These are phyloP conservation scores for Radiomyces spectabilis DNA, from an alignment of 192 early-diverging fungal species.

Conservation along the genomic window DNA sequence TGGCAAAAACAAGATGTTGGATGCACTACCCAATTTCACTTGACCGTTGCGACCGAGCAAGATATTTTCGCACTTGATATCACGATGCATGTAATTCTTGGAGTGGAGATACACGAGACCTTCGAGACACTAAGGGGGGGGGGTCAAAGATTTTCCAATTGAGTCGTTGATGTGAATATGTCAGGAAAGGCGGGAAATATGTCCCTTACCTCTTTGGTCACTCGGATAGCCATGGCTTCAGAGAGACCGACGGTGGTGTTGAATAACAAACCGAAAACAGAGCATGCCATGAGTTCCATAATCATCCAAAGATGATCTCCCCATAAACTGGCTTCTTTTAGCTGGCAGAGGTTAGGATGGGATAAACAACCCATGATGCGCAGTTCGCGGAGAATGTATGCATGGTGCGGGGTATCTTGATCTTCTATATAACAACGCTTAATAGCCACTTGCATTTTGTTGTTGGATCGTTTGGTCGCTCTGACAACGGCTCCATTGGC, in stretches of 20 bases:
- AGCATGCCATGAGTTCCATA: constrained; percentile 34
- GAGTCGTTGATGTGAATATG: too few species aligned
- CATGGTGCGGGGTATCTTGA: constrained; percentile 28
- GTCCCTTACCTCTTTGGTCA: constrained; percentile 22
- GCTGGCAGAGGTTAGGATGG: constrained; percentile 25
- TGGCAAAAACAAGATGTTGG: constrained; percentile 28
- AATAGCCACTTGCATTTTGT: constrained; percentile 25
- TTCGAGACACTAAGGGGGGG: constrained; percentile 18
- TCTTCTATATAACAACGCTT: constrained; percentile 36
- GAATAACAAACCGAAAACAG: constrained; percentile 28
- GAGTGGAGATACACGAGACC: constrained; percentile 35
- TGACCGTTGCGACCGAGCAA: constrained; percentile 24
- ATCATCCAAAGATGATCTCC: constrained; percentile 36
- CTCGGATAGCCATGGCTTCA: constrained; percentile 27
- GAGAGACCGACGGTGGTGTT: constrained; percentile 29
- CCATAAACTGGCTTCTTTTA: constrained; percentile 27
- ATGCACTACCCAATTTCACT: constrained; percentile 39
- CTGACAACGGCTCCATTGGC: constrained; percentile 29
- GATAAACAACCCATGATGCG: constrained; percentile 32
- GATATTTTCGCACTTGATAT: constrained; percentile 42
- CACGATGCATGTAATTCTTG: constrained; percentile 41
- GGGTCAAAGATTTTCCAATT: too few species aligned
- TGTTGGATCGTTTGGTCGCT: constrained; percentile 17
- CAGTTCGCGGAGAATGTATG: constrained; percentile 29
- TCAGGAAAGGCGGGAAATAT: neutral